A percentile compares a stretch with the other conserved stretches of the same genome.
phyloP scores from a whole-genome alignment of 306 rosid species.

The Hippophae gyantsensis region DNA sequence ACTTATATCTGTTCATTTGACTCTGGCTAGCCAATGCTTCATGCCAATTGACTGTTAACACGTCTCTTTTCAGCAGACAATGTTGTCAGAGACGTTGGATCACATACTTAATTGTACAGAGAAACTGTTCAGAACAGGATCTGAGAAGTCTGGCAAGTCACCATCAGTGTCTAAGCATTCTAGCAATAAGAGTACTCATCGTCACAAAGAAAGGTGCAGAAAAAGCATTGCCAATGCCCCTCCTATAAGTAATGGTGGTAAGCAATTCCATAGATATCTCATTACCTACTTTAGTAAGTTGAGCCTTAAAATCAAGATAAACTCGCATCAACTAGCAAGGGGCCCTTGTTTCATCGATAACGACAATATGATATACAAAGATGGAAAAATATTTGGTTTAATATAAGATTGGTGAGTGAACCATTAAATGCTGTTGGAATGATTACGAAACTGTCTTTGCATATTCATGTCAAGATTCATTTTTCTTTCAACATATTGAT shows the following conservation, averaged over 20 bases:
- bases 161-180: constrained; percentile 25
- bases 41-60: not conserved
- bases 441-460: too few species aligned
- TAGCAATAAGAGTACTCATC: constrained; percentile 20
- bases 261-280: constrained; percentile 11
- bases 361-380: too few species aligned
- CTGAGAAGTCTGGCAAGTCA: constrained; percentile 15
- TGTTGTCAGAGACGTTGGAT: constrained; percentile 47
- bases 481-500: too few species aligned
- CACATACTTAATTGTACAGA: constrained; percentile 50
- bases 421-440: too few species aligned
- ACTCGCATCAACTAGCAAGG: too few species aligned
- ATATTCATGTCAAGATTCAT: too few species aligned
- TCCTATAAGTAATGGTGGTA: constrained; percentile 36
- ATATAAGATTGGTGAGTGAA: too few species aligned
- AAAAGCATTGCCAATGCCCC: constrained; percentile 19
- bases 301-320: too few species aligned
- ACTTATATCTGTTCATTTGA: not conserved
- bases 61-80: constrained; percentile 27
- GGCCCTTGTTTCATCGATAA: too few species aligned
- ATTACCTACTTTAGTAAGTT: too few species aligned
- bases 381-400: too few species aligned
- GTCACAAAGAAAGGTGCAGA: constrained; percentile 19
- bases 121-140: constrained; percentile 39
- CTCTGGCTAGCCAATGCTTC: not conserved